Evolutionary conservation across 2,329 filamentous ascomycete genomes (phyloP).

Genomic region (Nannizziopsis arthrosporioides): DNA sequence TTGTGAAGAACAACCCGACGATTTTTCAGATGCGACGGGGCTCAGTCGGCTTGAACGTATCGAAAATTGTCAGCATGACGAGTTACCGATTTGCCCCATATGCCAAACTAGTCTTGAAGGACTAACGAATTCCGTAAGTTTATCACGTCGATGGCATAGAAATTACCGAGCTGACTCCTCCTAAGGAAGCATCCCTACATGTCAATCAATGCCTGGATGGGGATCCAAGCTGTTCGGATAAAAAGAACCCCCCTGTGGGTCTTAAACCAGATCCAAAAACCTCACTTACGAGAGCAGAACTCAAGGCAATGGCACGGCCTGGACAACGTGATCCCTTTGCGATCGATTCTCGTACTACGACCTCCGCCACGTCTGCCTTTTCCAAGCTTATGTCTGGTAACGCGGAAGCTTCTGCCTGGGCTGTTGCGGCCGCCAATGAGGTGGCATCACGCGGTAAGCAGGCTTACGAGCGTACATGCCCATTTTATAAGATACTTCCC

Average conservation of each 20-base stretch:
- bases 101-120: slow-evolving; percentile 56
- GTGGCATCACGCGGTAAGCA: slow-evolving; percentile 68
- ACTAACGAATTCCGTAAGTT: slow-evolving; percentile 37
- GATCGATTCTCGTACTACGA: slow-evolving; percentile 29
- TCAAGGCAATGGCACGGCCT: slow-evolving; percentile 59
- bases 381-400: slow-evolving; percentile 86
- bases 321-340: slow-evolving; percentile 71
- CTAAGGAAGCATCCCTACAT: slow-evolving; percentile 63
- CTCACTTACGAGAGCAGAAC: slow-evolving; percentile 48
- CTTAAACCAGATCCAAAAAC: slow-evolving; percentile 1
- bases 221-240: slow-evolving; percentile 48
- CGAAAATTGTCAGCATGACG: slow-evolving; percentile 11
- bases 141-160: background rate
- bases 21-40: slow-evolving; percentile 9
- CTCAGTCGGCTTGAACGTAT: background rate
- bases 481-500: slow-evolving; percentile 97
- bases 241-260: slow-evolving; percentile 17
- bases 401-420: slow-evolving; percentile 83
- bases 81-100: slow-evolving; percentile 55
- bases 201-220: slow-evolving; percentile 92
- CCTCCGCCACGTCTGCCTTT: slow-evolving; percentile 58
- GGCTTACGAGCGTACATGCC: slow-evolving; percentile 79
- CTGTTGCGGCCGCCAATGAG: slow-evolving; percentile 69
- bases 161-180: background rate
- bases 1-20: slow-evolving; percentile 28